phyloP scores from a whole-genome alignment of 169 alveolate species.

The Cytauxzoon felis region DNA sequence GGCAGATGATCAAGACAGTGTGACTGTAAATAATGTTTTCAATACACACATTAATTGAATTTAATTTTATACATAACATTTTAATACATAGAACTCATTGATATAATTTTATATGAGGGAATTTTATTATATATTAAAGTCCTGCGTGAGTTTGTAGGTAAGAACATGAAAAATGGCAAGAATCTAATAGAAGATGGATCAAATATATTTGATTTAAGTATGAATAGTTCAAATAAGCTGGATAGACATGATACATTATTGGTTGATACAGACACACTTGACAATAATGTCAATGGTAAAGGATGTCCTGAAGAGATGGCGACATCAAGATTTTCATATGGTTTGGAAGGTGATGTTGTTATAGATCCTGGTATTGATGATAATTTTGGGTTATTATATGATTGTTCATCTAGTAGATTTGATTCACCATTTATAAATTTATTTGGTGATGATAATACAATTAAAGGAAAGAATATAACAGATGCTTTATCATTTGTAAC shows the following conservation, averaged over 20 bases:
- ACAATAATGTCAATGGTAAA: no score
- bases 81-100: neutral
- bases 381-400: neutral
- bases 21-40: neutral
- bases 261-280: neutral
- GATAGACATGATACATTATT: neutral
- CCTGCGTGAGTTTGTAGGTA: no score
- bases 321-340: no score
- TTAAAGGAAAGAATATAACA: constrained; percentile 28
- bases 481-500: constrained; percentile 60
- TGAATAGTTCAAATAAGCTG: neutral
- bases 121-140: no score
- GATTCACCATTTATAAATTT: constrained; percentile 17
- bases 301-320: no score
- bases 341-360: neutral
- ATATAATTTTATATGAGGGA: no score
- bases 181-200: neutral
- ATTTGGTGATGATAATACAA: constrained; percentile 25
- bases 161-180: no score
- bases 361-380: constrained; percentile 1
- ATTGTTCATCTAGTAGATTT: constrained; percentile 9
- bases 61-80: neutral
- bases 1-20: no score
- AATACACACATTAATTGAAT: neutral
- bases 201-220: neutral